Conservation (phyloP, 805 yeast genomes). For the Wickerhamomyces bisporus region DNA sequence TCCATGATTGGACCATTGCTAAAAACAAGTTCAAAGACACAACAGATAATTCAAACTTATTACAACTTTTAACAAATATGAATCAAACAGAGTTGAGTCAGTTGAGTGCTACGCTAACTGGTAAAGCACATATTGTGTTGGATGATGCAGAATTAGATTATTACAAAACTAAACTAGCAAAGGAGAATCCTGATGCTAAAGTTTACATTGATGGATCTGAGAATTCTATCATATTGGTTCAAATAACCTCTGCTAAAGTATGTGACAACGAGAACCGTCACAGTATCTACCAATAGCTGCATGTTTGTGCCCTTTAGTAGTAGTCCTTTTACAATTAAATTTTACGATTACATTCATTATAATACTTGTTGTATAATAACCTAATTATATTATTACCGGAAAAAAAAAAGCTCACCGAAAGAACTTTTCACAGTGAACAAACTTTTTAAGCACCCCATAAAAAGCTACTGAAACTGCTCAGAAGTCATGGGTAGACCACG, state of each 20-base stretch:
- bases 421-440: not conserved
- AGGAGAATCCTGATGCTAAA: conserved; percentile 63
- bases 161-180: conserved; percentile 57
- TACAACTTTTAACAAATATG: conserved; percentile 63
- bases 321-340: too few species aligned
- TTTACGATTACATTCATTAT: too few species aligned
- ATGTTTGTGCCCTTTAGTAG: too few species aligned
- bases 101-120: conserved; percentile 77
- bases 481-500: conserved; percentile 17
- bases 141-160: conserved; percentile 46
- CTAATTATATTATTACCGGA: too few species aligned
- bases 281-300: conserved; percentile 22
- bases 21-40: conserved; percentile 33
- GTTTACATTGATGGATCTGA: conserved; percentile 62
- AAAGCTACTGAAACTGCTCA: conserved; percentile 7
- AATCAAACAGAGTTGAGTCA: conserved; percentile 78
- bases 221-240: conserved; percentile 60
- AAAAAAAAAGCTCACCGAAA: too few species aligned
- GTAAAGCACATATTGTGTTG: conserved; percentile 56
- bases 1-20: conserved; percentile 88
- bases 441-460: conserved; percentile 24
- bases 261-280: conserved; percentile 71
- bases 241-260: conserved; percentile 64
- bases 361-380: too few species aligned
- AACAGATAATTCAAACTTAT: conserved; percentile 38